Conservation (phyloP, 805 yeast species). For the Barnettozyma pratensis region DNA sequence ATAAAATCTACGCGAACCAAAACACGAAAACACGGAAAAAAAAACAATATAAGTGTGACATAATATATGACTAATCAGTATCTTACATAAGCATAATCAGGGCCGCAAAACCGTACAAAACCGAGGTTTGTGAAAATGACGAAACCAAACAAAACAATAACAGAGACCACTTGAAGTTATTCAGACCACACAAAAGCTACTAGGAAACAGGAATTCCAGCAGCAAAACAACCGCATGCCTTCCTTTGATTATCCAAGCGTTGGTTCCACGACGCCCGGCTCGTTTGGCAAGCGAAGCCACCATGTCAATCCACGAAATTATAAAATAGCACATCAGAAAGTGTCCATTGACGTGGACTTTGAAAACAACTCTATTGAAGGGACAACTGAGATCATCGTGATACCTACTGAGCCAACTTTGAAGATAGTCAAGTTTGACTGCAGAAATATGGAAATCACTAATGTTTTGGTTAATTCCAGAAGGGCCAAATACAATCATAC, state of each 20-base stretch:
- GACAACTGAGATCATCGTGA: constrained; percentile 73
- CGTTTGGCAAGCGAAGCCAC: constrained; percentile 5
- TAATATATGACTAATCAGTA: too few relatives aligned
- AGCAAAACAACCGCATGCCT: constrained; percentile 9
- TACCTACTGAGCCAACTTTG: constrained; percentile 61
- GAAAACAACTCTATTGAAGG: constrained; percentile 58
- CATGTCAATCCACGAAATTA: constrained; percentile 29
- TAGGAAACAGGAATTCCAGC: not conserved
- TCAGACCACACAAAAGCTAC: too few relatives aligned
- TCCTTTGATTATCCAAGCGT: constrained; percentile 18
- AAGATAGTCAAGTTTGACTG: constrained; percentile 70
- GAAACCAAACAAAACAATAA: too few relatives aligned
- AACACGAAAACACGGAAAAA: too few relatives aligned
- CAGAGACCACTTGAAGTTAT: too few relatives aligned
- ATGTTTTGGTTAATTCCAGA: constrained; percentile 60
- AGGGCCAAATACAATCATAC: constrained; percentile 49
- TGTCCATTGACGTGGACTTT: constrained; percentile 74
- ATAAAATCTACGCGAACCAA: too few relatives aligned
- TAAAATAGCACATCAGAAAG: constrained; percentile 79
- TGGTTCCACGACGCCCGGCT: constrained; percentile 15
- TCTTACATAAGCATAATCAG: too few relatives aligned
- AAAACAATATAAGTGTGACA: too few relatives aligned
- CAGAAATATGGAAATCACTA: constrained; percentile 61
- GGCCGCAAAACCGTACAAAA: too few relatives aligned
- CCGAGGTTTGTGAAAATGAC: too few relatives aligned